Evolutionary conservation across 768 basidiomycete species (phyloP).

Genomic region (Dioszegia aurantiaca): DNA sequence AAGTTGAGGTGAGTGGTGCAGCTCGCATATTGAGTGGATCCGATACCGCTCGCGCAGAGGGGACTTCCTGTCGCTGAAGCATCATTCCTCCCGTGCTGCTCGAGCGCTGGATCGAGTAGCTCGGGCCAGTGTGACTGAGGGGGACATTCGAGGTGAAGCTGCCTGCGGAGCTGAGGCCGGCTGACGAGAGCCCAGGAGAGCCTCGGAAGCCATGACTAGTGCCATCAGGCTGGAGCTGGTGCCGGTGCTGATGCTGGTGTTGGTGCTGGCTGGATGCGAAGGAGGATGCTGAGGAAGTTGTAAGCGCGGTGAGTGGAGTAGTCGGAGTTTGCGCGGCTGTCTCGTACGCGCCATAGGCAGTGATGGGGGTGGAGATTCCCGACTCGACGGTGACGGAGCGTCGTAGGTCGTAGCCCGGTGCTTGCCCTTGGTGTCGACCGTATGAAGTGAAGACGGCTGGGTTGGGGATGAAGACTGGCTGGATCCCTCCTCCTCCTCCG

Average conservation of each 20-base stretch:
- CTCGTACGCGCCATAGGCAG: constrained; percentile 2
- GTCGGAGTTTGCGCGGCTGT: constrained; percentile 7
- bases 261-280: not conserved
- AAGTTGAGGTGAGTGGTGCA: constrained; percentile 15
- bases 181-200: constrained; percentile 12
- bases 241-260: not conserved
- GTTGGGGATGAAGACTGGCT: constrained; percentile 9
- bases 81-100: constrained; percentile 26
- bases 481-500: constrained; percentile 12
- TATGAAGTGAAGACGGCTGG: constrained; percentile 6
- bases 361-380: constrained; percentile 3
- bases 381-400: too few species aligned
- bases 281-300: constrained; percentile 7
- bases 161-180: constrained; percentile 11
- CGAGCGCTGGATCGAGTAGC: constrained; percentile 28
- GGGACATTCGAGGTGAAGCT: constrained; percentile 16
- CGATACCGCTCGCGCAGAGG: constrained; percentile 20
- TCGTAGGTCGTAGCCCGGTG: not conserved
- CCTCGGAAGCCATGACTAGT: constrained; percentile 6
- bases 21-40: constrained; percentile 16
- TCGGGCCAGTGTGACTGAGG: constrained; percentile 13
- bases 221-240: constrained; percentile 8
- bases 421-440: constrained; percentile 1
- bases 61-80: constrained; percentile 11
- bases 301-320: constrained; percentile 14